Base-by-base conservation (phyloP, 2,329 filamentous ascomycete species). In the Trichoderma lentiforme region DNA sequence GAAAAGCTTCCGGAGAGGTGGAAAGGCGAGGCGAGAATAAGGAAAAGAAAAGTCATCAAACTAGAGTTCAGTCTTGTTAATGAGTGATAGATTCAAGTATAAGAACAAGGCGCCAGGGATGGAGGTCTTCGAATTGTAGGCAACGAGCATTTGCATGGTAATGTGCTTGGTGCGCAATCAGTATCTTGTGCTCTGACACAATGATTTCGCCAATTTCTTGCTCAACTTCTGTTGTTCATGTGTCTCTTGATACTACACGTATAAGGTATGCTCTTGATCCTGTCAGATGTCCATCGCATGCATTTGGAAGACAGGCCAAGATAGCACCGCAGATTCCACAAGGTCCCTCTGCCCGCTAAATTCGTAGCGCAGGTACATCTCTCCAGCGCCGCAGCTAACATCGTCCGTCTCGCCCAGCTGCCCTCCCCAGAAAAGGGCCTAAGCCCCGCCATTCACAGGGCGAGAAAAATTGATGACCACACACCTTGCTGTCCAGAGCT, bases 401-500 rank as follows among this genome's bases (percentile, higher is more conserved):
- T 43, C 18, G 39, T n/a, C 18, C 39, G 15, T 47, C 64, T 24
- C 11, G 7, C 56, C 58, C 58, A 56, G 43, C 47, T 39, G 47
- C 58, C 58, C 51, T 47, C 43, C 32, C 43, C 63, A 47, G 43
- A 51, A 28, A n/a, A 34, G 43, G n/a, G 39, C 63, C 63, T 66
- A 28, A 79, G 78, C 78, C 80, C 79, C 77, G 78, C 78, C 76
- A 77, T 81, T 82, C 81, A 83, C 77, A 79, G 76, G 66, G 71
- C 78, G 72, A 73, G 78, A 81, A 82, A 82, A 82, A 81, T 79
- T 79, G 81, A 80, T 82, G 81, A 82, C 81, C 80, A 80, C 76
- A 75, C 76, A 77, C 73, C 71, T 69, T 39, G 53, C 56, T 60
- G 34, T 58, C 18, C 9, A 64, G 56, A 64, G 39, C 39, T 67